phyloP scores from a whole-genome alignment of 2,329 filamentous ascomycete genomes.

The Paraphaeosphaeria minitans region DNA sequence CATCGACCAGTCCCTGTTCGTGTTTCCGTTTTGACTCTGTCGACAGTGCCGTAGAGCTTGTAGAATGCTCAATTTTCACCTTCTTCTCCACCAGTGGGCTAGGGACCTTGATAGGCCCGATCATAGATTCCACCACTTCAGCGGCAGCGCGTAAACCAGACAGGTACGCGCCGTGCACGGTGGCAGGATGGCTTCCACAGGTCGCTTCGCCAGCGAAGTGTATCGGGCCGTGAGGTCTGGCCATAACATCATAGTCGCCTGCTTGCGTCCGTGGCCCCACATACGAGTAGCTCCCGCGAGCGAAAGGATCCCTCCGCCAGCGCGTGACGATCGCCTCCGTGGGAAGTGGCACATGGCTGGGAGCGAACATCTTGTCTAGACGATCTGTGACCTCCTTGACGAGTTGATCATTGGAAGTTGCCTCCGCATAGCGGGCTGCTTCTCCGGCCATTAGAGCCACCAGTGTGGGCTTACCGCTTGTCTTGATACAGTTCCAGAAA shows the following conservation, averaged over 20 bases:
- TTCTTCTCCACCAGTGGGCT: slow-evolving; percentile 75
- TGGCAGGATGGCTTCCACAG: slow-evolving; percentile 92
- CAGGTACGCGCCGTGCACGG: slow-evolving; percentile 94
- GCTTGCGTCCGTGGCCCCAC: slow-evolving; percentile 81
- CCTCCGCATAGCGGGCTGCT: slow-evolving; percentile 86
- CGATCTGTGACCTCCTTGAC: slow-evolving; percentile 80
- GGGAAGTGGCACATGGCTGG: slow-evolving; percentile 70
- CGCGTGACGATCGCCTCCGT: slow-evolving; percentile 87
- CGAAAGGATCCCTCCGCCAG: slow-evolving; percentile 89
- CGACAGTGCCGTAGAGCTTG: slow-evolving; percentile 16
- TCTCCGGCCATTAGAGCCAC: slow-evolving; percentile 96
- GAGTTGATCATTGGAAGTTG: slow-evolving; percentile 73
- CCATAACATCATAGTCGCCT: slow-evolving; percentile 93
- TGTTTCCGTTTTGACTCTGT: slow-evolving; percentile 32
- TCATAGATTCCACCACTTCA: slow-evolving; percentile 78
- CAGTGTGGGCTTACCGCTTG: slow-evolving; percentile 81
- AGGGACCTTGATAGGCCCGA: slow-evolving; percentile 78
- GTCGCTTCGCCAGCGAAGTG: slow-evolving; percentile 98
- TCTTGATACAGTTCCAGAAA: slow-evolving; percentile 95
- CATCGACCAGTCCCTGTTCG: slow-evolving; percentile 22
- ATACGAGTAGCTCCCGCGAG: slow-evolving; percentile 94
- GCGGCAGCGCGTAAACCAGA: slow-evolving; percentile 89
- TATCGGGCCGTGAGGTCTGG: slow-evolving; percentile 79
- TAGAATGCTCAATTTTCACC: slow-evolving; percentile 37
- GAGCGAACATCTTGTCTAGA: slow-evolving; percentile 74